Conservation (phyloP, 192 early-diverging fungal species). For the Spizellomyces sp. region DNA sequence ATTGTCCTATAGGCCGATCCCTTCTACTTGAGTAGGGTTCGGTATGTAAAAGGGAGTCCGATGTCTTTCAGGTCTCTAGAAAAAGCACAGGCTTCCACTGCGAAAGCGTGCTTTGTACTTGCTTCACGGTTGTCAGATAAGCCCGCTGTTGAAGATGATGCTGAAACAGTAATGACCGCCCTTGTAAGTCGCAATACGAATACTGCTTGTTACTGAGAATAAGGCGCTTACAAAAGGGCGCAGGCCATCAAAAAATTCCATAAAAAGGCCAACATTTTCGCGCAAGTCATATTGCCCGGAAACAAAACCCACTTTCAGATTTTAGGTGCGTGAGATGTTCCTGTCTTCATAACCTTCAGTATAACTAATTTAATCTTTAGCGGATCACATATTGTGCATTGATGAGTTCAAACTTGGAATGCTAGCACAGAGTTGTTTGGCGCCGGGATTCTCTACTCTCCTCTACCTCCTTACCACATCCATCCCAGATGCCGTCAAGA, state of each 20-base stretch:
- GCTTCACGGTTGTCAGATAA: constrained; percentile 50
- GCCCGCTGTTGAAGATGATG: constrained; percentile 62
- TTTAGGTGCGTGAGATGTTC: constrained; percentile 35
- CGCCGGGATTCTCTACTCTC: constrained; percentile 72
- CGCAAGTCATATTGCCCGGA: constrained; percentile 70
- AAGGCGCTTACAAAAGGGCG: no score
- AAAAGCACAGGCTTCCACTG: constrained; percentile 50
- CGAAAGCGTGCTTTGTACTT: constrained; percentile 67
- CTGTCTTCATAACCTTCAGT: background rate
- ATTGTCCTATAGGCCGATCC: constrained; percentile 52
- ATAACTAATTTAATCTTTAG: constrained; percentile 22
- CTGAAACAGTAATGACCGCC: constrained; percentile 70
- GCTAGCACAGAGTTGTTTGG: constrained; percentile 67
- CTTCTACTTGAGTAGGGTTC: constrained; percentile 64
- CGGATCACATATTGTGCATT: constrained; percentile 71
- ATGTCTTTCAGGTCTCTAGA: constrained; percentile 61
- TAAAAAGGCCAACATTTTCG: constrained; percentile 36
- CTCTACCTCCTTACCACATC: constrained; percentile 67
- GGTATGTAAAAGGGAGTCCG: constrained; percentile 70
- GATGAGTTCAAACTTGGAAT: constrained; percentile 70
- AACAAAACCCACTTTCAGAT: constrained; percentile 72
- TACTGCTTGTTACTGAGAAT: no score
- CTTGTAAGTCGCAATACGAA: constrained; percentile 36
- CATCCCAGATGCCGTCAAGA: constrained; percentile 51
- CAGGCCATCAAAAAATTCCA: constrained; percentile 67